A percentile compares a stretch with the other conserved stretches of the same genome.
phyloP scores from a whole-genome alignment of 2,329 filamentous ascomycete genomes.

The Stachybotrys echinatus region DNA sequence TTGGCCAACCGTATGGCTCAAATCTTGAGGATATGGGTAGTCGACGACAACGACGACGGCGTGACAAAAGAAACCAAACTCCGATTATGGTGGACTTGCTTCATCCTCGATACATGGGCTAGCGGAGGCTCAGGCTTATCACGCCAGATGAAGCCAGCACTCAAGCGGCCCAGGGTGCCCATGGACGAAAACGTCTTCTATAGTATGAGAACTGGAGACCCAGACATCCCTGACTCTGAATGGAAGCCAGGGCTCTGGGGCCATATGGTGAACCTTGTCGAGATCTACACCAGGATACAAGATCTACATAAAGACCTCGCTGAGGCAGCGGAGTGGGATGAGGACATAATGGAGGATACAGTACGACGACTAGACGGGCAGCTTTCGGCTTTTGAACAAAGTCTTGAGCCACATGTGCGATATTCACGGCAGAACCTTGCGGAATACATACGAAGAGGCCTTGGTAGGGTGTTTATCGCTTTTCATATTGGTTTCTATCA shows the following conservation, averaged over 20 bases:
- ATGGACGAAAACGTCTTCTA: slow-evolving; percentile 22
- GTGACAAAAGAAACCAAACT: slow-evolving; percentile 21
- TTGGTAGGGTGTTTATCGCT: slow-evolving; percentile 24
- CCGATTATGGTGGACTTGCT: slow-evolving; percentile 27
- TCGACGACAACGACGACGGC: slow-evolving; percentile 14
- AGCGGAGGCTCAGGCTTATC: slow-evolving; percentile 21
- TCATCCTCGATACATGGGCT: slow-evolving; percentile 27
- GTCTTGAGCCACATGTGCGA: slow-evolving; percentile 10
- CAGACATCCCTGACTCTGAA: slow-evolving; percentile 7
- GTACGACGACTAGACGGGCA: slow-evolving; percentile 12
- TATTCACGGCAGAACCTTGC: slow-evolving; percentile 20
- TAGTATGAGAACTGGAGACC: slow-evolving; percentile 16
- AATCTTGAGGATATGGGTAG: slow-evolving; percentile 18
- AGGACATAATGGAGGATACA: slow-evolving; percentile 15
- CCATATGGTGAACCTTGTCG: slow-evolving; percentile 23
- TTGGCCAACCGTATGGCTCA: slow-evolving; percentile 28
- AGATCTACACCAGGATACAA: slow-evolving; percentile 25
- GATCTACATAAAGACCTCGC: slow-evolving; percentile 22
- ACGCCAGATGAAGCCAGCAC: slow-evolving; percentile 17
- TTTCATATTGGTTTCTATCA: slow-evolving; percentile 29
- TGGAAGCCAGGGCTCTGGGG: slow-evolving; percentile 24
- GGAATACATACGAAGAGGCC: slow-evolving; percentile 14
- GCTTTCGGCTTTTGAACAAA: slow-evolving; percentile 16
- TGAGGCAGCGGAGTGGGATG: slow-evolving; percentile 21
- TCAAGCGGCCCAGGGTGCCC: slow-evolving; percentile 12